Evolutionary conservation across 2,329 filamentous ascomycete species (phyloP).

Genomic region (Drechslerella stenobrocha): DNA sequence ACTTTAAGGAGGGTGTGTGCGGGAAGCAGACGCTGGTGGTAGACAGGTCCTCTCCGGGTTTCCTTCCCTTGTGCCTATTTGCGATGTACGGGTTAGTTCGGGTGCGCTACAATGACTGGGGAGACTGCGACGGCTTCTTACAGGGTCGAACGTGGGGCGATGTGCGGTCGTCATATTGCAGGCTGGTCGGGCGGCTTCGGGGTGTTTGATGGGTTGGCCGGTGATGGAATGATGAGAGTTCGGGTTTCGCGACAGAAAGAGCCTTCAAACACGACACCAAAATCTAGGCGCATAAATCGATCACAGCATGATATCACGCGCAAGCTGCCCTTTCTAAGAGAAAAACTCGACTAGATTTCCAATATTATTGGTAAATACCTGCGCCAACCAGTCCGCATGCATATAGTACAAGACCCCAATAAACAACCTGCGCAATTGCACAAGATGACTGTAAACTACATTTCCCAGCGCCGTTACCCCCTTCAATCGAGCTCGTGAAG

Average conservation of each 20-base stretch:
- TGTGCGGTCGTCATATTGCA: constrained; percentile 62
- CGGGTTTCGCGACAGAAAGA: constrained; percentile 5
- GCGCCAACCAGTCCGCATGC: background rate
- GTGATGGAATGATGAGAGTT: constrained; percentile 1
- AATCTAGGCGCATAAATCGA: background rate
- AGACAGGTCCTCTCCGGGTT: constrained; percentile 85
- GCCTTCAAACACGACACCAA: background rate
- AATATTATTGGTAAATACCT: background rate
- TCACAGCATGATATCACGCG: background rate
- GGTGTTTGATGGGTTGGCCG: constrained; percentile 4
- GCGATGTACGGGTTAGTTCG: background rate
- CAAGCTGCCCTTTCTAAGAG: background rate
- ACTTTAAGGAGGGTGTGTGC: constrained; percentile 92
- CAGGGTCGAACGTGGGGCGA: constrained; percentile 94
- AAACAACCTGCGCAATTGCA: background rate
- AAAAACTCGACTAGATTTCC: background rate
- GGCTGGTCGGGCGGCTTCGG: background rate
- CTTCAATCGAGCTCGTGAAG: too few species aligned
- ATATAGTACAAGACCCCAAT: background rate
- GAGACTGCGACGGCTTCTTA: constrained; percentile 57
- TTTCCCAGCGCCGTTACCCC: background rate
- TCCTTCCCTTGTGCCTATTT: constrained; percentile 85
- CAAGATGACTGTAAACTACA: background rate
- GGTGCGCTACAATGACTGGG: constrained; percentile 3
- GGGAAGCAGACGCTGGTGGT: constrained; percentile 92